A percentile compares a stretch with the other conserved stretches of the same genome.
Evolutionary conservation across 768 basidiomycete species (phyloP).

Genomic region (Amanita pseudoporphyria): DNA sequence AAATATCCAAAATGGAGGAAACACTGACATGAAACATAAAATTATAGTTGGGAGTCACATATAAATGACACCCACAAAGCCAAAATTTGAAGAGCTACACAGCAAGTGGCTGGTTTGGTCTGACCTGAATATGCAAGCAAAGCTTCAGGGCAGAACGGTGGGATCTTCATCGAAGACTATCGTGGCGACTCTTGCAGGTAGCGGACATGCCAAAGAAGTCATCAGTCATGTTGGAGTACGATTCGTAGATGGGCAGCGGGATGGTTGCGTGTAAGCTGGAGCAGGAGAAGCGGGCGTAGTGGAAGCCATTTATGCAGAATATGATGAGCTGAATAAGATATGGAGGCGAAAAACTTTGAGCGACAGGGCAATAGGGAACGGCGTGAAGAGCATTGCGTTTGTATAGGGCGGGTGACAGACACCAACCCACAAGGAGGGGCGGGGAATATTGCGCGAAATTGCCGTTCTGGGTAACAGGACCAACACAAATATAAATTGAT

Average conservation of each 20-base stretch:
- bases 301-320: no score
- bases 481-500: no score
- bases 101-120: constrained; percentile 43
- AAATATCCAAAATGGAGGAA: constrained; percentile 53
- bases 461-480: no score
- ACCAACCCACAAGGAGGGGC: no score
- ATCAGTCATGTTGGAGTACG: not conserved
- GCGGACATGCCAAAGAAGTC: constrained; percentile 2
- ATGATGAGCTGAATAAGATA: no score
- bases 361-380: no score
- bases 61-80: constrained; percentile 36
- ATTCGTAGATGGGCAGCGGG: not conserved
- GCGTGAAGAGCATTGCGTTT: no score
- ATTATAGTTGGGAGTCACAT: not conserved
- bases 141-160: constrained; percentile 34
- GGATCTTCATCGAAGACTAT: constrained; percentile 12
- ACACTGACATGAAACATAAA: constrained; percentile 27
- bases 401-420: no score
- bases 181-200: constrained; percentile 1
- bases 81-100: constrained; percentile 56
- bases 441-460: no score
- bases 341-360: no score
- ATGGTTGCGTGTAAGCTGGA: not conserved
- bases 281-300: not conserved
- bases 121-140: constrained; percentile 28